Base-by-base conservation (phyloP, 345 rosid genomes). In the Euphorbia peplus region DNA sequence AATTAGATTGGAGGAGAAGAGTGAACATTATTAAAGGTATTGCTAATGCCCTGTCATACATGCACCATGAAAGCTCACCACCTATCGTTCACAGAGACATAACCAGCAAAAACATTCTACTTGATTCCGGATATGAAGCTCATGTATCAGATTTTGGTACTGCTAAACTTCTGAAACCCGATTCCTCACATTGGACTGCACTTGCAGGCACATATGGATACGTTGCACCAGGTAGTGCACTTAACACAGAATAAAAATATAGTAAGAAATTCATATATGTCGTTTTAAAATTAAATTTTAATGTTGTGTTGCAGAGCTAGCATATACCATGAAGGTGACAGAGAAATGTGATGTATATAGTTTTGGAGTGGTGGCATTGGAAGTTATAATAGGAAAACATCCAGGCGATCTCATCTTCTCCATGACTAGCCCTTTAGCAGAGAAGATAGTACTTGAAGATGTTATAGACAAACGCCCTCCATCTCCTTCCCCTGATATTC, bases 1-100 rank as follows among this genome's bases (percentile, higher is more conserved):
- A 46, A 7, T 39, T 82, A 21, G 79, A 65, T 25, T 82, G 79
- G 88, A 7, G 3, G 0, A 70, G 69, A 52, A 70, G 83, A 26
- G 15, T 54, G 46, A 73, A 63, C 48, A 55, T 74, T 18, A 10
- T 78, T 1, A 56, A 32, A 21, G 73, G 63, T 1, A 60, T 68
- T 32, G 67, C 69, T 18, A 22, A 21, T 22, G 78, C 64, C 4
- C 44, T 64, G 35, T 56, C 25, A 6, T 72, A 52, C 22, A 57
- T 72, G 42, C 75, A 71, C 35, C 64, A 55, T 11, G 57, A 63
- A 8, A 53, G 74, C 30, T 30, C 41, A 35, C 47, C 47, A 1
- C 16, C 64, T n/a, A 41, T 61, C 13, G 65, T 61, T 61, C 63
- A 59, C 4, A 7, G 42, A 59, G 44, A 57, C 61, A 10, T 44